These are phyloP conservation scores for Gyromitra esculenta DNA, from an alignment of 2,329 filamentous ascomycete genomes.

Conservation along the genomic window DNA sequence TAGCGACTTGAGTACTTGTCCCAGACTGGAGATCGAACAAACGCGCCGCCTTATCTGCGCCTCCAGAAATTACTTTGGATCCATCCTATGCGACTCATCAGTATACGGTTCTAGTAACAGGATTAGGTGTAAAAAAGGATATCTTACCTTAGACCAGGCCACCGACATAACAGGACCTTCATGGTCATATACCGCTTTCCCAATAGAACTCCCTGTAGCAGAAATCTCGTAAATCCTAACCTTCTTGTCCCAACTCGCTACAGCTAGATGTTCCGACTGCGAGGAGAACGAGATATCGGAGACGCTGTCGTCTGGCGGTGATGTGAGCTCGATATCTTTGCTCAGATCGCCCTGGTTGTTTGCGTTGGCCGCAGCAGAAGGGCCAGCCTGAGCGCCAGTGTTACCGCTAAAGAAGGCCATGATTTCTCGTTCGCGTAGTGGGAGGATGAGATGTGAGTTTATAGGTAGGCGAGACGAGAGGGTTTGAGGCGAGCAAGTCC, in stretches of 20 bases:
- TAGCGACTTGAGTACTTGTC: slow-evolving; percentile 77
- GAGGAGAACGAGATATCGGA: slow-evolving; percentile 87
- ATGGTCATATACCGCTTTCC: slow-evolving; percentile 86
- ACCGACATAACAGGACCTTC: slow-evolving; percentile 83
- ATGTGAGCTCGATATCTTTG: slow-evolving; percentile 81
- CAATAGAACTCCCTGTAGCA: slow-evolving; percentile 77
- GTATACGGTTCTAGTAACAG: neutral
- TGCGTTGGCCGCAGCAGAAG: slow-evolving; percentile 65
- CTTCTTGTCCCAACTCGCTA: slow-evolving; percentile 97
- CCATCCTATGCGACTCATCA: slow-evolving; percentile 73
- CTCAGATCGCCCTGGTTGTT: slow-evolving; percentile 90
- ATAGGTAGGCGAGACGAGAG: slow-evolving; percentile 6
- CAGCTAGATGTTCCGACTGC: slow-evolving; percentile 80
- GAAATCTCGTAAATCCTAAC: slow-evolving; percentile 96
- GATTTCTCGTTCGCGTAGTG: neutral
- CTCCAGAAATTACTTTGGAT: slow-evolving; percentile 83
- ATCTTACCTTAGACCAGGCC: slow-evolving; percentile 82
- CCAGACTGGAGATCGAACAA: slow-evolving; percentile 81
- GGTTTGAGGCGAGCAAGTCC: neutral
- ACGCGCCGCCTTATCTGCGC: slow-evolving; percentile 89
- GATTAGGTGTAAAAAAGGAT: neutral
- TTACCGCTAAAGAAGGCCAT: slow-evolving; percentile 66
- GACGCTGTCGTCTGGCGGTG: slow-evolving; percentile 87
- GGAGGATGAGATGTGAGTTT: slow-evolving; percentile 8
- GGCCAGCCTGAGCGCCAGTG: slow-evolving; percentile 58